Base-by-base conservation (phyloP, 225 moss, liverwort and hornwort species). In the Asterella californica region DNA sequence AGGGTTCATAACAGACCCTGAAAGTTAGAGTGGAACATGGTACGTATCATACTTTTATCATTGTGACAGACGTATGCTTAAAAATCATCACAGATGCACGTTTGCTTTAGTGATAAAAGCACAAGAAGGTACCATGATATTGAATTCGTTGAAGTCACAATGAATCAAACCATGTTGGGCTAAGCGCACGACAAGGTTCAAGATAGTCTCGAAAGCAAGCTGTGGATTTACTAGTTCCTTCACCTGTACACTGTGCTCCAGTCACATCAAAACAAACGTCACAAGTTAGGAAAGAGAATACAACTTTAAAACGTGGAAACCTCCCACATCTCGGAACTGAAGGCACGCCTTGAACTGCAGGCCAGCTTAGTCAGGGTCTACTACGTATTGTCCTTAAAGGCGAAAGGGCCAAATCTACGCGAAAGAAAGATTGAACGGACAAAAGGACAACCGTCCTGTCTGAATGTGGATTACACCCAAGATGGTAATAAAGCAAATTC, bases 101-200 rank as follows among this genome's bases (percentile, higher is more conserved):
- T 9, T 50, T 36, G 25, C 2, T 17, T 32, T 7, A 38, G 27
- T 57, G 34, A 21, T 67, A 14, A 18, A 32, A 32, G 48, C 48
- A 65, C 1, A 22, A 70, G 0, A 55, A 1, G 17, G 67, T 87
- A 95, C 95, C 95, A 93, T 89, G 77, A 95, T 88, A 78, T 95
- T 95, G 73, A 95, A 95, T 77, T 95, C 95, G 77, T 95, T 95
- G 61, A 95, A 95, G 70, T 95, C 93, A 34, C 91, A 95, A 74
- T 95, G 92, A 72, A 95, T 93, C 55, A 95, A 89, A 6, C 95
- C 95, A 86, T 90, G 91, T 55, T 95, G 86, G 62, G 95, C 95
- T 75, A 95, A 87, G 27, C 91, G 91, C 75, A 88, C 86, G 79
- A 95, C 90, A 34, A 95, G 85, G 59, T 91, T 89, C 77, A 95